Conservation (phyloP, 2,329 filamentous ascomycete species). For the Acephala macrosclerotiorum region DNA sequence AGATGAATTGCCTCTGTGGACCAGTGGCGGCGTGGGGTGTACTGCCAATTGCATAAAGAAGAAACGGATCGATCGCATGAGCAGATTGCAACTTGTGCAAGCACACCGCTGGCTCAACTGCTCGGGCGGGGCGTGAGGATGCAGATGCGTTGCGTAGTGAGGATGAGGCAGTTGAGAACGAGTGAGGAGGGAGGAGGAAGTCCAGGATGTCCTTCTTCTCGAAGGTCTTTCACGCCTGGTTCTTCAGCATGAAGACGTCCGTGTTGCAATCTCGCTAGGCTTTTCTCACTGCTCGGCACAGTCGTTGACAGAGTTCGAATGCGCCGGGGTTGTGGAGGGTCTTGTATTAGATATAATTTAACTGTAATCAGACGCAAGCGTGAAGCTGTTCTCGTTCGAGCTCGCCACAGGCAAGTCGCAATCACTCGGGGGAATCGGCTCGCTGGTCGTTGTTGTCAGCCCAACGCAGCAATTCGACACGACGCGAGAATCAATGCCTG, state of each 20-base stretch:
- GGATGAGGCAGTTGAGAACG: slow-evolving; percentile 4
- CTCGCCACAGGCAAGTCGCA: slow-evolving; percentile 19
- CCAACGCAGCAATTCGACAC: slow-evolving; percentile 37
- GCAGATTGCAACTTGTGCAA: slow-evolving; percentile 22
- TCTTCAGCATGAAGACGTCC: slow-evolving; percentile 35
- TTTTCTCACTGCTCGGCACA: slow-evolving; percentile 17
- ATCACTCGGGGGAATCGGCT: slow-evolving; percentile 11
- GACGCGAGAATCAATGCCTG: slow-evolving; percentile 26
- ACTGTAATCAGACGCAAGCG: background rate
- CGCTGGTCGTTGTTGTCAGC: slow-evolving; percentile 33
- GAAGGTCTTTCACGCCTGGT: slow-evolving; percentile 16
- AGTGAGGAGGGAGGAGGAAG: background rate
- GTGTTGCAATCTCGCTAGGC: slow-evolving; percentile 35
- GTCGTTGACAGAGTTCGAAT: background rate
- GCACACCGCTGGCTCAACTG: slow-evolving; percentile 33
- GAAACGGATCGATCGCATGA: slow-evolving; percentile 37
- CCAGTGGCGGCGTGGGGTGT: slow-evolving; percentile 20
- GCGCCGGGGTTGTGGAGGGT: slow-evolving; percentile 2
- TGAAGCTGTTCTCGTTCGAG: slow-evolving; percentile 25
- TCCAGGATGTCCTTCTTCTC: slow-evolving; percentile 17
- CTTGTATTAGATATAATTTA: slow-evolving; percentile 7
- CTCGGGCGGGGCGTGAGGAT: slow-evolving; percentile 15
- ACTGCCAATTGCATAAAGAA: slow-evolving; percentile 29
- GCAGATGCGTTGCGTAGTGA: slow-evolving; percentile 16
- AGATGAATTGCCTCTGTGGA: background rate